Evolutionary conservation across 1,284 basidiomycete species (phyloP), one percentile per base, ranked within the genome.

Genomic region (Marasmius fiardii): DNA sequence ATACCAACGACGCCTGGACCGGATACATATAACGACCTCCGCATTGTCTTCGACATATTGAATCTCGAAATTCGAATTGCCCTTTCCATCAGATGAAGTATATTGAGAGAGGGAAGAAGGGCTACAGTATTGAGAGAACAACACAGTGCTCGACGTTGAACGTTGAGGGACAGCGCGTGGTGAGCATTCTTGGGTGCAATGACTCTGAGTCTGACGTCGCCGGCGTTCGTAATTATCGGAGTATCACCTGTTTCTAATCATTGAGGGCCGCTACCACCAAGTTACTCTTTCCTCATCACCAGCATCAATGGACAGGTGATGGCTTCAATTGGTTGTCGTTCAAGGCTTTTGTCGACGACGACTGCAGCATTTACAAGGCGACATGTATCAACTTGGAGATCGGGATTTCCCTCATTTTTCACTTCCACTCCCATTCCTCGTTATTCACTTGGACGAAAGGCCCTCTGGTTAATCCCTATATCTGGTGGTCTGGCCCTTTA

Each of bases 401-500:
- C 58, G 18, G 59, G 60, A 18, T 61, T 62, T 61, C 56, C 65
- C 28, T 61, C 64, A 34, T 63, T 64, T 55, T 68, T 68, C 60
- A 65, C 58, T 26, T 61, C 49, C 14, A 59, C 63, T 10, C 68
- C 65, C 20, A 53, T 63, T 34, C 59, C 58, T 16, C 63, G 65
- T 55, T 64, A 64, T 59, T 56, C 64, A 52, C 59, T 68, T 58
- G 68, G 65, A 63, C 67, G 69, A 55, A 74, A 67, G 34, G 61
- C 65, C 2, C 65, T 86, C 35, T 88, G 82, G 82, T 62, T 81
- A 20, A 61, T 82, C 39, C 85, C 88, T 0, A 59, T 85, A 5
- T 74, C 75, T 10, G 83, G 80, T 24, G 85, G 85, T 23, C 61
- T 83, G 31, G 67, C 71, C 20, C 63, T 87, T 24, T 84, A 73